Evolutionary conservation across 139 green algal species (phyloP).

Genomic region (Coelastrella sp.): DNA sequence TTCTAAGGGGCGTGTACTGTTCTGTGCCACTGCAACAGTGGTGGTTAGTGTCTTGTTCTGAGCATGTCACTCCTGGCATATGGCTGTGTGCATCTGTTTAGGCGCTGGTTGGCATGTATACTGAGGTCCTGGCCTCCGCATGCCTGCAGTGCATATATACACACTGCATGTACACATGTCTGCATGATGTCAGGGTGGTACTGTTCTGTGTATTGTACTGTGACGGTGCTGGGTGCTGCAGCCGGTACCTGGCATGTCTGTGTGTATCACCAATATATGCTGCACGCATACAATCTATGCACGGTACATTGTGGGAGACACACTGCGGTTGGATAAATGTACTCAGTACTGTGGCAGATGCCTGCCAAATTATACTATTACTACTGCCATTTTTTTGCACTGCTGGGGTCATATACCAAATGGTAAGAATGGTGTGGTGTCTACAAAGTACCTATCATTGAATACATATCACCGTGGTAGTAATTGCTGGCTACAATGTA

Average conservation of each 20-base stretch:
- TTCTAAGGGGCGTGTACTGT: background rate
- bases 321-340: background rate
- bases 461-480: too few species aligned
- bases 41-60: background rate
- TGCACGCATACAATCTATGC: background rate
- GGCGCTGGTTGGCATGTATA: too few species aligned
- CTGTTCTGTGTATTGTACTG: background rate
- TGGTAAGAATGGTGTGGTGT: background rate
- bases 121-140: background rate
- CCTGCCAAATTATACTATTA: background rate
- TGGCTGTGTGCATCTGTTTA: background rate
- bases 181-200: background rate
- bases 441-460: background rate
- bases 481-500: background rate
- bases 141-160: background rate
- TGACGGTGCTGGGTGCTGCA: background rate
- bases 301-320: background rate
- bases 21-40: background rate
- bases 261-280: background rate
- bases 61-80: background rate
- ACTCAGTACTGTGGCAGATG: background rate
- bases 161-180: background rate
- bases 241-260: background rate
- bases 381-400: background rate
- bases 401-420: background rate